Percentiles rank a stretch among this genome's conserved stretches.
These are phyloP conservation scores for Starmera stellimalicola DNA, from an alignment of 1,139 yeast species.

Conservation along the genomic window DNA sequence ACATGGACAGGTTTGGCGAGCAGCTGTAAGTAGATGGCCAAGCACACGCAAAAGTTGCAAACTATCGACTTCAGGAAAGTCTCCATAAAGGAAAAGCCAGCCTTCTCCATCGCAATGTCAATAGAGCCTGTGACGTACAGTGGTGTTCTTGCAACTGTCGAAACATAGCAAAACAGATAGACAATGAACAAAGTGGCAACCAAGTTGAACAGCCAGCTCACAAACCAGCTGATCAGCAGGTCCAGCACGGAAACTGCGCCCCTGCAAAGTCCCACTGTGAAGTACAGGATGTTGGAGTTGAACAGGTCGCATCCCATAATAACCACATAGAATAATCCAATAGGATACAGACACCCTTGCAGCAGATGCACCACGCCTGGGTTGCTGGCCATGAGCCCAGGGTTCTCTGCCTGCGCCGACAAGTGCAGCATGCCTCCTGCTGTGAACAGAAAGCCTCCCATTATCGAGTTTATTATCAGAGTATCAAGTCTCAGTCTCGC, in stretches of 20 bases:
- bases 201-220: constrained; percentile 58
- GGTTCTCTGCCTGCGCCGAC: constrained; percentile 42
- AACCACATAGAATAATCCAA: constrained; percentile 67
- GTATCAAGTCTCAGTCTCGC: constrained; percentile 54
- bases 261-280: constrained; percentile 56
- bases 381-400: constrained; percentile 29
- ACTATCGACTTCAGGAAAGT: constrained; percentile 58
- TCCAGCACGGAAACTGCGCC: constrained; percentile 62
- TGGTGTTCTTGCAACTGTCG: constrained; percentile 35
- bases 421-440: constrained; percentile 68
- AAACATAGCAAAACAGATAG: constrained; percentile 48
- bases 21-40: constrained; percentile 67
- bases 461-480: constrained; percentile 47
- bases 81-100: constrained; percentile 39
- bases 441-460: constrained; percentile 64
- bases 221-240: constrained; percentile 54
- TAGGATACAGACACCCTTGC: constrained; percentile 53
- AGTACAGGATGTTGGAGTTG: constrained; percentile 63
- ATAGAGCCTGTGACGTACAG: constrained; percentile 37
- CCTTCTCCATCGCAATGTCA: constrained; percentile 37
- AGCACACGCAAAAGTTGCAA: constrained; percentile 66
- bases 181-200: constrained; percentile 57
- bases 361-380: constrained; percentile 45
- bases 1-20: constrained; percentile 80
- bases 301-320: constrained; percentile 65